Conservation (phyloP, 352 stramenopile species). For the Peronosclerospora sorghi region DNA sequence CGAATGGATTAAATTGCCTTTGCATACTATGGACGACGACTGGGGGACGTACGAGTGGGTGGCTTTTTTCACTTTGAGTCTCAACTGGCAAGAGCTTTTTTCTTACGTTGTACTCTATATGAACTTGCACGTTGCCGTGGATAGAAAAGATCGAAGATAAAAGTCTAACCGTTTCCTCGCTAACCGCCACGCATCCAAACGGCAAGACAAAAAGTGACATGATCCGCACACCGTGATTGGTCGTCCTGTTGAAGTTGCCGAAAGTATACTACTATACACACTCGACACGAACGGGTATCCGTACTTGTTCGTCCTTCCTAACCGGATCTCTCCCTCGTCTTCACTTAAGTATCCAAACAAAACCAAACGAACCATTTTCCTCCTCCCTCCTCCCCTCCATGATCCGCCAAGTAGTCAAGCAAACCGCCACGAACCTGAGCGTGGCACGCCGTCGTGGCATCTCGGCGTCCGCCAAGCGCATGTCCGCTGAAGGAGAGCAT, state of each 20-base stretch:
- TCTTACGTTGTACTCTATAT: slow-evolving; percentile 38
- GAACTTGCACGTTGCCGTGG: slow-evolving; percentile 33
- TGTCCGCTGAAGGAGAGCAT: slow-evolving; percentile 64
- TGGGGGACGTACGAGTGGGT: slow-evolving; percentile 6
- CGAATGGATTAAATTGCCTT: slow-evolving; percentile 1
- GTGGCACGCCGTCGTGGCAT: slow-evolving; percentile 51
- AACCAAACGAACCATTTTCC: too few species aligned
- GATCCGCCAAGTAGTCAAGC: slow-evolving; percentile 62
- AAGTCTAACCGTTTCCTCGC: slow-evolving; percentile 12
- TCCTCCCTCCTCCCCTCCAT: too few species aligned
- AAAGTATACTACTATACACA: too few species aligned
- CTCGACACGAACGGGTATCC: too few species aligned
- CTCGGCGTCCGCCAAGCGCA: slow-evolving; percentile 62
- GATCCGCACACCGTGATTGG: not conserved
- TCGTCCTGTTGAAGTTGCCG: too few species aligned
- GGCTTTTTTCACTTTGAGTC: slow-evolving; percentile 21
- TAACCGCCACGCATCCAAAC: slow-evolving; percentile 14
- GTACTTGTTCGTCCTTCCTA: too few species aligned
- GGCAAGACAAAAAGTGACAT: slow-evolving; percentile 4
- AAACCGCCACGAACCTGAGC: slow-evolving; percentile 50
- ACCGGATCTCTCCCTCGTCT: too few species aligned
- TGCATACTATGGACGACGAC: slow-evolving; percentile 5
- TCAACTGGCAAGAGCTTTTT: slow-evolving; percentile 21
- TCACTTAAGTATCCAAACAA: too few species aligned
- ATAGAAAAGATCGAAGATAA: slow-evolving; percentile 36